Conservation (phyloP, 352 stramenopile species). For the Phytophthora gonapodyides region DNA sequence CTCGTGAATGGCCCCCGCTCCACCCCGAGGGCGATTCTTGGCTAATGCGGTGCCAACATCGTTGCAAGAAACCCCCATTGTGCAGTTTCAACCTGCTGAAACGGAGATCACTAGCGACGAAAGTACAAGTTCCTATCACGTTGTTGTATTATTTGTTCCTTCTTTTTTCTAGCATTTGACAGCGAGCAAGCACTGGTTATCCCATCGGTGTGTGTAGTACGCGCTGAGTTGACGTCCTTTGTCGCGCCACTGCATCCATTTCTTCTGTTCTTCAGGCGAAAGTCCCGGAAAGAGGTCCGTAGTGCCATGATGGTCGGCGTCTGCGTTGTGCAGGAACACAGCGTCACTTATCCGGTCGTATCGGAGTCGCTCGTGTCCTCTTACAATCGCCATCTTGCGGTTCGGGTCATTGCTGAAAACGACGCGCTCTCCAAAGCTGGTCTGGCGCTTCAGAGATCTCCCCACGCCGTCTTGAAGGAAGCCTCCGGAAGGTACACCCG, state of each 20-base stretch:
- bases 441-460: slow-evolving; percentile 45
- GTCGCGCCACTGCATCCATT: slow-evolving; percentile 25
- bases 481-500: slow-evolving; percentile 29
- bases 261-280: slow-evolving; percentile 13
- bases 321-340: slow-evolving; percentile 41
- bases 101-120: slow-evolving; percentile 29
- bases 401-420: slow-evolving; percentile 64
- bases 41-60: slow-evolving; percentile 20
- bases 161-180: slow-evolving; percentile 22
- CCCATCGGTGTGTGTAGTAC: slow-evolving; percentile 43
- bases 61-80: background rate
- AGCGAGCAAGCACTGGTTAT: slow-evolving; percentile 38
- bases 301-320: slow-evolving; percentile 39
- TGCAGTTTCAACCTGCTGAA: too few relatives aligned
- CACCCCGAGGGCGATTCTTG: slow-evolving; percentile 30
- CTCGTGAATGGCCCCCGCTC: too few relatives aligned
- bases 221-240: slow-evolving; percentile 42
- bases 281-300: slow-evolving; percentile 37
- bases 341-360: slow-evolving; percentile 42
- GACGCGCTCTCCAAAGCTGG: slow-evolving; percentile 23
- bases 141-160: too few relatives aligned
- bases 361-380: slow-evolving; percentile 35
- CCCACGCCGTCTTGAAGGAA: slow-evolving; percentile 45
- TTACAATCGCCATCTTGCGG: slow-evolving; percentile 44
- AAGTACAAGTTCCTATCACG: slow-evolving; percentile 7